phyloP scores from a whole-genome alignment of 2,329 filamentous ascomycete species.

The Claviceps spartinae region DNA sequence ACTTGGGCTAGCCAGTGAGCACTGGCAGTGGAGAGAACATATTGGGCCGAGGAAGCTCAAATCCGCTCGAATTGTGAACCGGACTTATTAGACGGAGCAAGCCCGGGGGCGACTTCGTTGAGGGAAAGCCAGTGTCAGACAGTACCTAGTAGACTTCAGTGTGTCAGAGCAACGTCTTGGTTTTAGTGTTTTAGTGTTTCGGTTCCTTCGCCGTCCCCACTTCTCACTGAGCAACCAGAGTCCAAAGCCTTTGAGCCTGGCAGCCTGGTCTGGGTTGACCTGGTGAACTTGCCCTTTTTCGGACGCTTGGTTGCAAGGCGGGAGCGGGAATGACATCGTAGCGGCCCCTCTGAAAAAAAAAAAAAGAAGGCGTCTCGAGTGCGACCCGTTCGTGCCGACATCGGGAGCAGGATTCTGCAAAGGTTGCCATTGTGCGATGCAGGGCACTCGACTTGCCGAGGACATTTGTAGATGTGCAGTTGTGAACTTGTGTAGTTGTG shows the following conservation, averaged over 20 bases:
- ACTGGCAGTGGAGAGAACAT: not conserved
- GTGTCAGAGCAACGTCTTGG: not conserved
- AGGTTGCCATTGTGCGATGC: no score
- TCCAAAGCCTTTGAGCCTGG: not conserved
- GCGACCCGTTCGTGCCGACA: no score
- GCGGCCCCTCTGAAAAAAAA: not conserved
- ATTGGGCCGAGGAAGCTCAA: not conserved
- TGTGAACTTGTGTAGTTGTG: no score
- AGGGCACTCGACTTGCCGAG: no score
- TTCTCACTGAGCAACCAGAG: slow-evolving; percentile 5
- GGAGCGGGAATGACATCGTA: not conserved
- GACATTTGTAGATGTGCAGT: no score
- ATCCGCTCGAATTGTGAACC: no score
- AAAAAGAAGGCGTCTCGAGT: no score
- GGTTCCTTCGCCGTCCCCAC: slow-evolving; percentile 5
- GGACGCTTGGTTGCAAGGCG: not conserved
- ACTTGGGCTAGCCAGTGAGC: not conserved
- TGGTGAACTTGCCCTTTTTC: not conserved
- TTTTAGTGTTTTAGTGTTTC: slow-evolving; percentile 4
- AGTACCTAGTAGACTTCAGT: no score
- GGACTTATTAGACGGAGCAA: no score
- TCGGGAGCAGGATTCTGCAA: no score
- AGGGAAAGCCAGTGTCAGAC: no score
- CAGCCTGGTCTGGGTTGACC: not conserved
- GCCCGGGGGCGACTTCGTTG: no score